Evolutionary conservation across 306 rosid genomes (phyloP).

Genomic region (Medicago truncatula): DNA sequence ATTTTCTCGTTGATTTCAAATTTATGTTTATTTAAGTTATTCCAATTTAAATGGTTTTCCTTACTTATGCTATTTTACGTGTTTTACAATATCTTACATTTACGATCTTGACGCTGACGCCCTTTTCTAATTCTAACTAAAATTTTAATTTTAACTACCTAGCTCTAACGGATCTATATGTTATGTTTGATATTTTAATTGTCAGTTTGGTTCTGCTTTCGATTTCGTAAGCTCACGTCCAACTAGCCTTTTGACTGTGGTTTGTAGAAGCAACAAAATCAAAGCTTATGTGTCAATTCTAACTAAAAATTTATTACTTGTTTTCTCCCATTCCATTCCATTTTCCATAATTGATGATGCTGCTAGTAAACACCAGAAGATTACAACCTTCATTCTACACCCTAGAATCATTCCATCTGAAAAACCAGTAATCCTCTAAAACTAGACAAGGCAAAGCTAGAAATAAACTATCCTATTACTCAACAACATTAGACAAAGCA

Average conservation of each 20-base stretch:
- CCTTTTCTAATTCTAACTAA: not conserved
- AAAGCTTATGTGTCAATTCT: no score
- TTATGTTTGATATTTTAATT: not conserved
- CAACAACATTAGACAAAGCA: conserved; percentile 26
- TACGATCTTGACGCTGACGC: not conserved
- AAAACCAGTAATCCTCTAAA: conserved; percentile 2
- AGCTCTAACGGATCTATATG: not conserved
- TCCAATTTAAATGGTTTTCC: not conserved
- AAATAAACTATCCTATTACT: not conserved
- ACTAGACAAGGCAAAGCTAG: not conserved
- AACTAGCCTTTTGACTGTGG: no score
- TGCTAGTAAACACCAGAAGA: not conserved
- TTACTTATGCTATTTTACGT: not conserved
- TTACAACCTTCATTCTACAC: conserved; percentile 13
- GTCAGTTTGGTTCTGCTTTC: no score
- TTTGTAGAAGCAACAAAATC: no score
- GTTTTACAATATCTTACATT: not conserved
- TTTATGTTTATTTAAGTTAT: not conserved
- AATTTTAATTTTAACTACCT: not conserved
- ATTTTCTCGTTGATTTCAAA: not conserved
- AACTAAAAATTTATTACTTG: not conserved
- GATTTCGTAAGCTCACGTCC: no score
- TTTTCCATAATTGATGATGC: conserved; percentile 18
- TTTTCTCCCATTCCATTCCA: conserved; percentile 1
- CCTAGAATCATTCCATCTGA: conserved; percentile 5